These are phyloP conservation scores for Arthrobotrys entomopaga DNA, from an alignment of 2,329 filamentous ascomycete genomes.

Conservation along the genomic window DNA sequence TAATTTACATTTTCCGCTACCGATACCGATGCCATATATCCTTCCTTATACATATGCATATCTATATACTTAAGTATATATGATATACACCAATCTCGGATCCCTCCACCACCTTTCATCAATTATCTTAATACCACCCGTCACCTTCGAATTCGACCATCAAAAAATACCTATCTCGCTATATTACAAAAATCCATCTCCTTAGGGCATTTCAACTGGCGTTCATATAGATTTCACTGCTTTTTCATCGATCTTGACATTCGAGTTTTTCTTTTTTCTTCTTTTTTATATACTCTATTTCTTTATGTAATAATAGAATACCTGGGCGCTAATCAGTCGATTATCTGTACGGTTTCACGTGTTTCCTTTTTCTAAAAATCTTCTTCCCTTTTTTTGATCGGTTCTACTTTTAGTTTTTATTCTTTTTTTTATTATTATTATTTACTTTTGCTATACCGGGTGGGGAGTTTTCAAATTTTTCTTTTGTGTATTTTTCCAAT, in stretches of 20 bases:
- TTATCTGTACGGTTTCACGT: slow-evolving; percentile 15
- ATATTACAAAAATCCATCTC: slow-evolving; percentile 21
- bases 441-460: too few relatives aligned
- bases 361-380: slow-evolving; percentile 9
- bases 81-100: background rate
- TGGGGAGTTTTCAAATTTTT: too few relatives aligned
- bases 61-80: background rate
- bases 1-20: slow-evolving; percentile 26
- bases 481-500: background rate
- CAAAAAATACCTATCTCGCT: background rate
- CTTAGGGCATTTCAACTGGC: slow-evolving; percentile 31
- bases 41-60: slow-evolving; percentile 24
- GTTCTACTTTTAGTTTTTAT: too few relatives aligned
- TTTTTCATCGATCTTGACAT: too few relatives aligned
- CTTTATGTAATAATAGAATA: slow-evolving; percentile 54
- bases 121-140: background rate
- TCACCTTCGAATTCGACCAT: background rate
- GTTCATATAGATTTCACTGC: slow-evolving; percentile 36
- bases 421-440: too few relatives aligned
- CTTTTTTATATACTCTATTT: slow-evolving; percentile 25
- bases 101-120: background rate
- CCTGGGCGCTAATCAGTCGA: slow-evolving; percentile 44
- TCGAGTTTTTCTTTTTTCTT: background rate
- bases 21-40: slow-evolving; percentile 14
- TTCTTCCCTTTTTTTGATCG: background rate